Conservation (phyloP, 163 green algal species). For the Picocystis sp. region DNA sequence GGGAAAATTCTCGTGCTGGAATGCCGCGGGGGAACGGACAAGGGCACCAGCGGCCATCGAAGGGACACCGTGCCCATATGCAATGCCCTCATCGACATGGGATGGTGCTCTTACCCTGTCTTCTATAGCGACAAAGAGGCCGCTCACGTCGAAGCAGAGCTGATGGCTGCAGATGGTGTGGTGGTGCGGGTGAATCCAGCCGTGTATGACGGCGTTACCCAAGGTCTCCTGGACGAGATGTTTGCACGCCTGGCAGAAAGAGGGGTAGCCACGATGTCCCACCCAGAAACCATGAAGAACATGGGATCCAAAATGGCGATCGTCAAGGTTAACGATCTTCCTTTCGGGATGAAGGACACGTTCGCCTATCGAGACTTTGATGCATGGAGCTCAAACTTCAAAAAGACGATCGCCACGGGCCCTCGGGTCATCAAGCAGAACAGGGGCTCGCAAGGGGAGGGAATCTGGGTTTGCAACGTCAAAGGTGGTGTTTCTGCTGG, state of each 20-base stretch:
- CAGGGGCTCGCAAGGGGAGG: conserved; percentile 14
- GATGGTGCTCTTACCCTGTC: conserved; percentile 3
- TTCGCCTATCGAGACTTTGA: conserved; percentile 15
- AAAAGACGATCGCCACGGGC: conserved; percentile 7
- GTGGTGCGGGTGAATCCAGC: conserved; percentile 18
- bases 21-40: conserved; percentile 8
- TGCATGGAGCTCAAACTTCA: conserved; percentile 11
- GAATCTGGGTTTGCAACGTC: conserved; percentile 20
- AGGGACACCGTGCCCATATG: conserved; percentile 14
- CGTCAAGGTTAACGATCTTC: conserved; percentile 13
- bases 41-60: conserved; percentile 7
- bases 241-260: conserved; percentile 6
- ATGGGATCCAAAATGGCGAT: conserved; percentile 19
- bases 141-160: neutral
- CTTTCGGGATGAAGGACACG: conserved; percentile 15
- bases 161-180: conserved; percentile 12
- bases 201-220: conserved; percentile 7
- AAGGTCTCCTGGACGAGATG: conserved; percentile 10
- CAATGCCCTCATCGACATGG: conserved; percentile 8
- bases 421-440: conserved; percentile 21
- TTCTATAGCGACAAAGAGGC: conserved; percentile 7
- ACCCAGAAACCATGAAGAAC: conserved; percentile 9
- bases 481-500: conserved; percentile 5
- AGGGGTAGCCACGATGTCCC: conserved; percentile 8
- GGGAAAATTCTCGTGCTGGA: conserved; percentile 10